Conservation (phyloP, 192 early-diverging fungal species). For the Backusella mclennaniae region DNA sequence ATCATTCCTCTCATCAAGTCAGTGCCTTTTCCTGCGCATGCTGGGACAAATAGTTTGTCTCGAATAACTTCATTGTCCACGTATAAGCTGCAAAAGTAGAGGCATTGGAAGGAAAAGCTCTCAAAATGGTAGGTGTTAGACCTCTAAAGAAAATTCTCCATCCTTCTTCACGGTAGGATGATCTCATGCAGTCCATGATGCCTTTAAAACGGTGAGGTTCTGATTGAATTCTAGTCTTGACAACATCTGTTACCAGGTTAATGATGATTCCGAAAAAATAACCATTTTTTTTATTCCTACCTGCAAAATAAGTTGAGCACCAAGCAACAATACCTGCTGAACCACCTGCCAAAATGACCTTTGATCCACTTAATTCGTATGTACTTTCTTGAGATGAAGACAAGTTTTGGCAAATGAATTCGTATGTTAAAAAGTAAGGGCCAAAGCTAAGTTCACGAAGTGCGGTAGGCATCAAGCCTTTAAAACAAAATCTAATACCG, state of each 20-base stretch:
- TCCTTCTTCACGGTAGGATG: conserved; percentile 54
- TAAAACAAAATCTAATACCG: conserved; percentile 53
- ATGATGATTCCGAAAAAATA: neutral
- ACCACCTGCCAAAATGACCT: conserved; percentile 54
- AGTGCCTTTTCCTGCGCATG: neutral
- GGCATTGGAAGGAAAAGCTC: conserved; percentile 60
- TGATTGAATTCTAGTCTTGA: conserved; percentile 59
- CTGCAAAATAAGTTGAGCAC: conserved; percentile 56
- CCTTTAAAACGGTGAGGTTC: conserved; percentile 48
- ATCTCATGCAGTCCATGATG: conserved; percentile 41
- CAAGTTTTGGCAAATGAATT: conserved; percentile 43
- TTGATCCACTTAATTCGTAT: conserved; percentile 41
- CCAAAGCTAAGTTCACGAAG: conserved; percentile 55
- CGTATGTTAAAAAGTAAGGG: conserved; percentile 56
- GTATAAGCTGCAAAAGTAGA: conserved; percentile 60
- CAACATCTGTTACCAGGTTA: conserved; percentile 41
- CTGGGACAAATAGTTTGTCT: neutral
- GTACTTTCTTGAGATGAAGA: conserved; percentile 13
- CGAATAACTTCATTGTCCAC: conserved; percentile 40
- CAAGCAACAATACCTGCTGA: conserved; percentile 56
- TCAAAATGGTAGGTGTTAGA: conserved; percentile 52
- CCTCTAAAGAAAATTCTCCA: conserved; percentile 54
- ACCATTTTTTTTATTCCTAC: conserved; percentile 26
- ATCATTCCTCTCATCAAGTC: neutral
- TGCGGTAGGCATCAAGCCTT: conserved; percentile 46